These are phyloP conservation scores for Eragrostis curvula DNA, from an alignment of 176 grass and related monocot species.

Conservation along the genomic window DNA sequence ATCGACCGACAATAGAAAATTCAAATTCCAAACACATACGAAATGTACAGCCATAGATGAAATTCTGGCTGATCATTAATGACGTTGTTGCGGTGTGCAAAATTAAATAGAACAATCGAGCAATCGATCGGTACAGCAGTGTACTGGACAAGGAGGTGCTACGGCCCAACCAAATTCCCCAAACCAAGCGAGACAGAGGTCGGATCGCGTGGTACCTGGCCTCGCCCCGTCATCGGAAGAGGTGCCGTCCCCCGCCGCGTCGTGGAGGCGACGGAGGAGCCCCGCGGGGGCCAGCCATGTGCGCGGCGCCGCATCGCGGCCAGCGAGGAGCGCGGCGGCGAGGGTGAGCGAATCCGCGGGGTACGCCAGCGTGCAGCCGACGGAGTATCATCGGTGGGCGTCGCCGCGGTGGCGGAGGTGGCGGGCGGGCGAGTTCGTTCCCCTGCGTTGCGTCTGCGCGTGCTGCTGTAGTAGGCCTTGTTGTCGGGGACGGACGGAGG, in stretches of 20 bases:
- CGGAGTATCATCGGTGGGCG: constrained; percentile 36
- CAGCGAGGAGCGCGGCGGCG: not conserved
- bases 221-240: constrained; percentile 14
- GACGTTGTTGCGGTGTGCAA: not conserved
- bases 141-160: not conserved
- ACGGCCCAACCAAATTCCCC: no score
- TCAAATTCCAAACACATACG: not conserved
- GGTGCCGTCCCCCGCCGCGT: not conserved
- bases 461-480: no score
- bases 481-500: not conserved
- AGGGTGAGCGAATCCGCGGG: constrained; percentile 9
- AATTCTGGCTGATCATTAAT: not conserved
- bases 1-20: not conserved
- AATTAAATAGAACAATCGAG: not conserved
- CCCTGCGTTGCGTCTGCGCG: not conserved
- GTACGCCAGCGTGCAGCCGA: not conserved
- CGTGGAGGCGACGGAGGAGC: constrained; percentile 38
- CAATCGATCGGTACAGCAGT: not conserved
- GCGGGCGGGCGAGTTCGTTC: not conserved
- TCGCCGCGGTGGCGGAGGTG: not conserved
- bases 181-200: not conserved
- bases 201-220: constrained; percentile 18
- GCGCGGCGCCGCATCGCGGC: not conserved
- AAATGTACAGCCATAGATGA: not conserved
- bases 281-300: not conserved